Percentiles rank a stretch among this genome's conserved stretches.
Conservation (phyloP, 176 grass and related monocot species). For the Stipa capillata region DNA sequence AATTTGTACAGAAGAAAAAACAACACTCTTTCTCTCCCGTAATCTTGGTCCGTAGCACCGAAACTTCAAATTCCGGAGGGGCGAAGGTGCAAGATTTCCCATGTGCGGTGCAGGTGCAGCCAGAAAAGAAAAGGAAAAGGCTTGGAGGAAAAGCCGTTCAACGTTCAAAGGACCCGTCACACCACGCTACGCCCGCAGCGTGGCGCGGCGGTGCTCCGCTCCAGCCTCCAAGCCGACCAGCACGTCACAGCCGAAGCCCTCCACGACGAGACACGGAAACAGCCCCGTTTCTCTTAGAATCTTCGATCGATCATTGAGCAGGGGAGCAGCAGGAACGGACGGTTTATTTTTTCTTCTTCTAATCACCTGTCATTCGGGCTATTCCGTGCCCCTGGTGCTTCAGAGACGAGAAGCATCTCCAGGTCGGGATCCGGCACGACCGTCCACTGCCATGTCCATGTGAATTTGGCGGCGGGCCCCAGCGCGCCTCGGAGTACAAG, state of each 20-base stretch:
- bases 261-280: too few relatives aligned
- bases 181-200: background rate
- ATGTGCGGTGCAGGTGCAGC: background rate
- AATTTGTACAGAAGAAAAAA: too few relatives aligned
- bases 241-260: background rate
- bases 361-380: too few relatives aligned
- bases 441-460: background rate
- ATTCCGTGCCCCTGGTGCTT: background rate
- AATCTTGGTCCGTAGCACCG: background rate
- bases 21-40: background rate
- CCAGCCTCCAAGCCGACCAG: background rate
- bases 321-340: too few relatives aligned
- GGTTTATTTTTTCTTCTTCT: too few relatives aligned
- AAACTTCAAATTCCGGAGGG: background rate
- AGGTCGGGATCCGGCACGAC: constrained; percentile 11
- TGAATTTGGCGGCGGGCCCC: background rate
- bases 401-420: background rate
- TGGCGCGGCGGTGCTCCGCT: background rate
- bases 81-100: background rate
- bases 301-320: too few relatives aligned
- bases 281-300: background rate
- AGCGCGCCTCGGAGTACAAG: background rate
- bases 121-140: background rate
- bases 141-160: constrained; percentile 2
- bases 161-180: background rate